phyloP scores from a whole-genome alignment of 2,329 filamentous ascomycete species.

The Mollisia scopiformis region DNA sequence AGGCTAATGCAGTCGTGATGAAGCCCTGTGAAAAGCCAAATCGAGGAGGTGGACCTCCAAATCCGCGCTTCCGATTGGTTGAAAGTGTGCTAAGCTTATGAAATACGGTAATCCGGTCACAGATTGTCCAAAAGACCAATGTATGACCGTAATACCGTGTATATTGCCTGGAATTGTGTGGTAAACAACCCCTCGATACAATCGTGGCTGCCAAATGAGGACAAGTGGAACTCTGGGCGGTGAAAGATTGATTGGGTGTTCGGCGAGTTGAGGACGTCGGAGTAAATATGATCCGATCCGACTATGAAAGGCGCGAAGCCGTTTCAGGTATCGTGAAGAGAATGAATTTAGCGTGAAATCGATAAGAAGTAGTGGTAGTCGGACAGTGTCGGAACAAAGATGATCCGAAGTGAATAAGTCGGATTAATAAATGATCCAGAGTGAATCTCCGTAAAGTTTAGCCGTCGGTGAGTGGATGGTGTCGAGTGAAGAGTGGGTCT shows the following conservation, averaged over 20 bases:
- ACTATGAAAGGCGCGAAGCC: too few relatives aligned
- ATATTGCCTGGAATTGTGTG: background rate
- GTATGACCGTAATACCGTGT: background rate
- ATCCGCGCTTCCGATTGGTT: background rate
- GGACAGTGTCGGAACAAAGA: too few relatives aligned
- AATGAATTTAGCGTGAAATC: too few relatives aligned
- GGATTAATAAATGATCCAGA: background rate
- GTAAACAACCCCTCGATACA: background rate
- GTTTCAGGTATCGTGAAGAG: too few relatives aligned
- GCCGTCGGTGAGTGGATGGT: background rate
- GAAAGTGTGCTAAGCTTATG: background rate
- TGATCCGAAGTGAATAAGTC: too few relatives aligned
- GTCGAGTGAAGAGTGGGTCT: background rate
- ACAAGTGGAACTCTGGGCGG: background rate
- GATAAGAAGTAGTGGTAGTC: too few relatives aligned
- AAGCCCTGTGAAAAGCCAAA: constrained; percentile 1
- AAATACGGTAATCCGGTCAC: too few relatives aligned
- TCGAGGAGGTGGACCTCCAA: background rate
- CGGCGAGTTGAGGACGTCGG: too few relatives aligned
- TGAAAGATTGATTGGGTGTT: constrained; percentile 1
- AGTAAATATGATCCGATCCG: too few relatives aligned
- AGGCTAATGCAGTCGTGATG: constrained; percentile 29
- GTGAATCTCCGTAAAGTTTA: background rate
- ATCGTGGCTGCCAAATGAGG: background rate
- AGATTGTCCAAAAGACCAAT: too few relatives aligned